A percentile compares a stretch with the other conserved stretches of the same genome.
phyloP scores from a whole-genome alignment of 2,329 filamentous ascomycete genomes.

The Cadophora gregata region DNA sequence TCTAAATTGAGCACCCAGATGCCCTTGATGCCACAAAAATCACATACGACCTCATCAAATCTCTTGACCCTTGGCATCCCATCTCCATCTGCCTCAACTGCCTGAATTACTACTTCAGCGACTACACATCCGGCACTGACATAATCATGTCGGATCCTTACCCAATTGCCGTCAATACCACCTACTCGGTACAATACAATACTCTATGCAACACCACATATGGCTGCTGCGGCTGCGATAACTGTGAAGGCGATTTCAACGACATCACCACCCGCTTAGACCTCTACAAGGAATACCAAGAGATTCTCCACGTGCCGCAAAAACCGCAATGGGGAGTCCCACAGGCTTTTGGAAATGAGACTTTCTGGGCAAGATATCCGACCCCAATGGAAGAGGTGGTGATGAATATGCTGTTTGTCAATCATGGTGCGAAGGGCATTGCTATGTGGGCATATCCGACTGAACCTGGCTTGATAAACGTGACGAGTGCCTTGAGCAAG shows the following conservation, averaged over 20 bases:
- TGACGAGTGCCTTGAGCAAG: conserved; percentile 47
- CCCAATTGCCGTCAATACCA: conserved; percentile 54
- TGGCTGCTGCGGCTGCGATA: conserved; percentile 56
- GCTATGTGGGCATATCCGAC: conserved; percentile 53
- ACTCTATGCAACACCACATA: conserved; percentile 57
- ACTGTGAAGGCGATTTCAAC: conserved; percentile 45
- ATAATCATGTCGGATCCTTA: conserved; percentile 57
- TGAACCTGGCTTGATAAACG: conserved; percentile 21
- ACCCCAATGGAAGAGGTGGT: conserved; percentile 51
- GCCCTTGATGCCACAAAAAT: conserved; percentile 51
- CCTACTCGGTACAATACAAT: conserved; percentile 50
- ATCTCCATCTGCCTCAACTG: conserved; percentile 56
- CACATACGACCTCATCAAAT: conserved; percentile 51
- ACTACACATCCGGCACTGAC: conserved; percentile 55
- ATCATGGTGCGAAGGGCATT: conserved; percentile 56
- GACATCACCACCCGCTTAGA: conserved; percentile 50
- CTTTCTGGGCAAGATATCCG: conserved; percentile 54
- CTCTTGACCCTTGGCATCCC: conserved; percentile 57
- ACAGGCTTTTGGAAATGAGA: conserved; percentile 54
- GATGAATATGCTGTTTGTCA: conserved; percentile 54
- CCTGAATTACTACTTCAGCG: conserved; percentile 55
- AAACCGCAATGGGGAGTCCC: conserved; percentile 56
- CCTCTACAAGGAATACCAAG: conserved; percentile 46
- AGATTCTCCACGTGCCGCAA: conserved; percentile 44
- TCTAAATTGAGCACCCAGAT: conserved; percentile 9